Percentiles rank a stretch among this genome's conserved stretches.
Conservation (phyloP, 345 rosid genomes). For the Euphorbia lathyris region DNA sequence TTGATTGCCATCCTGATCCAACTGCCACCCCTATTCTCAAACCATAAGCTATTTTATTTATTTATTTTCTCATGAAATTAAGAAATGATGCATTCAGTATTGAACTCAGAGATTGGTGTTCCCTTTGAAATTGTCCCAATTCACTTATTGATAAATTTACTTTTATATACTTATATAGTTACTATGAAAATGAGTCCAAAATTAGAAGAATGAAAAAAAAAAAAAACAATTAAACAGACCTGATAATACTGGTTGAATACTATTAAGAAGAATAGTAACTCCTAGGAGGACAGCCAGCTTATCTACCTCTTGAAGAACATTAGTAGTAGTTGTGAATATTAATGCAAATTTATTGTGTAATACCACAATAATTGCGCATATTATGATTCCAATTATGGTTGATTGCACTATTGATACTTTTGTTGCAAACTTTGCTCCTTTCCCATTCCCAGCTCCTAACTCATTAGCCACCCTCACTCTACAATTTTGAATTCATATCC, state of each 20-base stretch:
- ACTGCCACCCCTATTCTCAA: slow-evolving; percentile 66
- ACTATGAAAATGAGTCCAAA: too few species aligned
- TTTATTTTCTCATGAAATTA: too few species aligned
- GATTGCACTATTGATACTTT: slow-evolving; percentile 33
- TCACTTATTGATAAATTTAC: too few species aligned
- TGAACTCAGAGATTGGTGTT: too few species aligned
- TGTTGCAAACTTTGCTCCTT: slow-evolving; percentile 42
- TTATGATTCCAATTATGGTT: slow-evolving; percentile 31
- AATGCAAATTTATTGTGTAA: slow-evolving; percentile 32
- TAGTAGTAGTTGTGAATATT: slow-evolving; percentile 32
- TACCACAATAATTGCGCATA: slow-evolving; percentile 29
- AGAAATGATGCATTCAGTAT: too few species aligned
- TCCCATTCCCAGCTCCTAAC: slow-evolving; percentile 42
- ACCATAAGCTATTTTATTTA: too few species aligned
- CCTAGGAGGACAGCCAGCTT: slow-evolving; percentile 31
- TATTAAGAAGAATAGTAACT: slow-evolving; percentile 40
- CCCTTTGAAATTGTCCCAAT: too few species aligned
- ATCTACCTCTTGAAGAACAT: slow-evolving; percentile 34
- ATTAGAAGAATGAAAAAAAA: too few species aligned
- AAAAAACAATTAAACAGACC: too few species aligned
- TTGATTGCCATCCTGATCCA: slow-evolving; percentile 83
- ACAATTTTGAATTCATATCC: background rate
- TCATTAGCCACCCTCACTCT: slow-evolving; percentile 55
- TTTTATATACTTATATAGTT: too few species aligned
- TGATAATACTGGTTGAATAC: slow-evolving; percentile 49